Base-by-base conservation (phyloP, 176 grass and related monocot genomes). In the Tuctoria greenei region DNA sequence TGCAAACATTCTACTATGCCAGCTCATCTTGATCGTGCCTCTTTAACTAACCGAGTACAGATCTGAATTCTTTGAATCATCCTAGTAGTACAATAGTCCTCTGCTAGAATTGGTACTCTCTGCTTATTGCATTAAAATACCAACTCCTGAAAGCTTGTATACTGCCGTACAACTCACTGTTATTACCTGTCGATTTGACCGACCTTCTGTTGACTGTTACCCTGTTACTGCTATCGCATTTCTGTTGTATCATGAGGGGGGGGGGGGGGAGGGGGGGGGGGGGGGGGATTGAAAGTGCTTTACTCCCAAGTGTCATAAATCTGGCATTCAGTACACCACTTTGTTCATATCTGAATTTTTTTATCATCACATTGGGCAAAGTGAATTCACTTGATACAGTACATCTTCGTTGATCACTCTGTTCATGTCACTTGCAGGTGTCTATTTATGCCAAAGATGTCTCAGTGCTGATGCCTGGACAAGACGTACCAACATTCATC, bases 391-490 rank as follows among this genome's bases (percentile, higher is more conserved):
- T 44, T 25, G 0, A 55, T 64, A 37, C n/a, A n/a, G n/a, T n/a
- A n/a, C 60, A 65, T 58, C 5, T n/a, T 34, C 20, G 21, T 31
- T 70, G 75, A 83, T 17, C 37, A 13, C 2, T 46, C 36, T 20
- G 24, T 47, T 74, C 24, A 26, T 76, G 23, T 72, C n/a, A 8
- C 44, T 83, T 80, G 62, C 89, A 98, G 95, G 90, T 90, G 80
- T 73, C 95, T 28, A 72, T 98, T 16, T 98, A 98, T 69, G 81
- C 91, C 38, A 92, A 88, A 85, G 95, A 83, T 18, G 88, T 98
- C 34, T 94, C 91, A 2, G 95, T 98, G 24, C 31, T 98, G 71
- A 98, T 98, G 95, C 95, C 95, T 15, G 95, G 95, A 20, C 86
- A 98, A 47, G 57, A 84, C 51, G 50, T 94, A 58, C 95, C 95